Percentiles rank a stretch among this genome's conserved stretches.
phyloP scores from a whole-genome alignment of 208 protist species.

The Crithidia thermophila region DNA sequence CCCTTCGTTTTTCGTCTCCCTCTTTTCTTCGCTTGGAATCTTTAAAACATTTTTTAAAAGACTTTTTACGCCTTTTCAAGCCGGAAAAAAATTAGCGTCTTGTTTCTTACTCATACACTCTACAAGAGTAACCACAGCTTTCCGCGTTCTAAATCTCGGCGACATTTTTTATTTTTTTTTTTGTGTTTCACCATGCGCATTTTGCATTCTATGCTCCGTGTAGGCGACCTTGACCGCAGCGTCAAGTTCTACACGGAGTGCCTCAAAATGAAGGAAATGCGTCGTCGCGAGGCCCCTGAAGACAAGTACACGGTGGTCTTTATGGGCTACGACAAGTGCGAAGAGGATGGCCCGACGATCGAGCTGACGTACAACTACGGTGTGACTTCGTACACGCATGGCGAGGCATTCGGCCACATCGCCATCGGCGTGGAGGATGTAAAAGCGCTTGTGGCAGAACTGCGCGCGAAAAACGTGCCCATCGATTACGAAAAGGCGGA shows the following conservation, averaged over 20 bases:
- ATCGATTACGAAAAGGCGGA: conserved; percentile 56
- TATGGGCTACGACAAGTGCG: conserved; percentile 53
- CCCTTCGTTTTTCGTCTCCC: too few species aligned
- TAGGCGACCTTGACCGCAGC: conserved; percentile 64
- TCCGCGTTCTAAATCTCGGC: too few species aligned
- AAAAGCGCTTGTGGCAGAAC: conserved; percentile 32
- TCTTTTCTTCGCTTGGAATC: too few species aligned
- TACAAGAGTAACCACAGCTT: too few species aligned
- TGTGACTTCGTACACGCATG: conserved; percentile 47
- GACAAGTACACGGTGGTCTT: conserved; percentile 72
- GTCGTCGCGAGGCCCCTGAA: conserved; percentile 61
- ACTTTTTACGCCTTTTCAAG: too few species aligned
- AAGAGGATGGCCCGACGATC: conserved; percentile 50
- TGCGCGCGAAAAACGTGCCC: conserved; percentile 44
- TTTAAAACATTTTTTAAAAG: too few species aligned
- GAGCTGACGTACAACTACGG: conserved; percentile 82
- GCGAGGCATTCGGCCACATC: conserved; percentile 65
- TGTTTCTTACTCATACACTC: too few species aligned
- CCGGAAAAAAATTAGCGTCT: too few species aligned
- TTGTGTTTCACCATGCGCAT: conserved; percentile 31
- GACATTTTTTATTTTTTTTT: background rate
- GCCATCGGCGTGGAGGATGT: conserved; percentile 76
- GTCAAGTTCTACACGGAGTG: conserved; percentile 70
- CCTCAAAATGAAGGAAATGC: conserved; percentile 58
- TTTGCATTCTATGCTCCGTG: conserved; percentile 74